Conservation (phyloP, 2,329 filamentous ascomycete genomes). For the Monosporascus sp. region DNA sequence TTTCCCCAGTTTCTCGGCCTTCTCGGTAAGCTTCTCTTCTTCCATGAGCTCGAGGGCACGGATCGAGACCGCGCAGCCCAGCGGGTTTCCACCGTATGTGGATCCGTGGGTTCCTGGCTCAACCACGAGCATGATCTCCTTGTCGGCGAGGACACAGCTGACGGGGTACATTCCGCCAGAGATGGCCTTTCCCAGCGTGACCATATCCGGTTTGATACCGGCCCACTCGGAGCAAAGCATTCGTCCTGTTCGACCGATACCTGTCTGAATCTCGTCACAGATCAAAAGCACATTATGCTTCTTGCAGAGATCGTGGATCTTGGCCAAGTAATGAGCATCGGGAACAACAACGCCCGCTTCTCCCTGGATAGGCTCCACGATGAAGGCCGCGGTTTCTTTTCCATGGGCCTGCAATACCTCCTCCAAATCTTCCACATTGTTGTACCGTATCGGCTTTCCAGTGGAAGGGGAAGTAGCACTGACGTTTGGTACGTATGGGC, state of each 20-base stretch:
- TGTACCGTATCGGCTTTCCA: conserved; percentile 75
- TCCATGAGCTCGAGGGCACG: conserved; percentile 89
- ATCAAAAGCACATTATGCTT: conserved; percentile 95
- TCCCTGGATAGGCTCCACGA: conserved; percentile 95
- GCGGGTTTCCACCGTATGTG: conserved; percentile 96
- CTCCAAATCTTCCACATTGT: conserved; percentile 76
- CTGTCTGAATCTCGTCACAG: conserved; percentile 97
- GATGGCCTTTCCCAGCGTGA: conserved; percentile 94
- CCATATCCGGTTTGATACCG: conserved; percentile 89
- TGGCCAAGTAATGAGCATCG: conserved; percentile 77
- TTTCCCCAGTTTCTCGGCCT: conserved; percentile 74
- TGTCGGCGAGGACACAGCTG: conserved; percentile 80
- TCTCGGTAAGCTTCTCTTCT: conserved; percentile 82
- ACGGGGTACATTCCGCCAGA: conserved; percentile 99
- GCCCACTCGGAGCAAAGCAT: conserved; percentile 95
- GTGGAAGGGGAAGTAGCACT: conserved; percentile 74
- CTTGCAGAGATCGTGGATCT: conserved; percentile 80
- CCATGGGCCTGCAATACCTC: conserved; percentile 76
- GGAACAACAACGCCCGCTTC: conserved; percentile 96
- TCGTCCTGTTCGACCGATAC: conserved; percentile 89
- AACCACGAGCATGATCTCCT: conserved; percentile 90
- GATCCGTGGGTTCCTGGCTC: conserved; percentile 96
- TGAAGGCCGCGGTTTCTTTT: conserved; percentile 81
- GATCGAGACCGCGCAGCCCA: conserved; percentile 93
- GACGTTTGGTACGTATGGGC: conserved; percentile 87